These are phyloP conservation scores for Colletotrichum tamarilloi DNA, from an alignment of 2,329 filamentous ascomycete species.

Conservation along the genomic window DNA sequence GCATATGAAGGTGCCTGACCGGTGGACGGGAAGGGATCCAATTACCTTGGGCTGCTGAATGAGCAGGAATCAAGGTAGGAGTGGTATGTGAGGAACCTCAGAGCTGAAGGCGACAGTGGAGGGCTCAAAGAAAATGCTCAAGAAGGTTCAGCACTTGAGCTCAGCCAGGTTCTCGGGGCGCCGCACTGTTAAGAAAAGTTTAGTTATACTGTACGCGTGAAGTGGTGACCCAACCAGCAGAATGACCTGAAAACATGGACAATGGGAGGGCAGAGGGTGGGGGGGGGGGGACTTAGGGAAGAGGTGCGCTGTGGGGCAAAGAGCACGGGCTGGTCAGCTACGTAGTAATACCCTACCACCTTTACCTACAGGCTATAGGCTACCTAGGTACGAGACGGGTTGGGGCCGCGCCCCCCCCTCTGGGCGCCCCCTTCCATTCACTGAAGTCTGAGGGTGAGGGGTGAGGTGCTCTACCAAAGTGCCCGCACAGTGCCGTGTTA, in stretches of 20 bases:
- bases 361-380: no score
- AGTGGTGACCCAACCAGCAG: neutral
- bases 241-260: neutral
- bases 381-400: neutral
- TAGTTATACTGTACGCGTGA: constrained; percentile 12
- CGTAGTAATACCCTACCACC: neutral
- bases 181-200: neutral
- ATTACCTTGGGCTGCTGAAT: no score
- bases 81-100: no score
- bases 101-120: neutral
- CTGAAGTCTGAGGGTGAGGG: no score
- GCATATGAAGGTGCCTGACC: no score
- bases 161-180: neutral
- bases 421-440: neutral
- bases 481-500: constrained; percentile 16
- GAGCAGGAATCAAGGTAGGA: no score
- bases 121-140: neutral
- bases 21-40: no score
- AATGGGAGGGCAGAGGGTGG: neutral
- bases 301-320: neutral
- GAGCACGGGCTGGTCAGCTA: neutral
- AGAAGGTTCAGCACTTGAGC: neutral
- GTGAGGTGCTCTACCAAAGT: neutral
- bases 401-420: neutral
- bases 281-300: neutral